A percentile compares a stretch with the other conserved stretches of the same genome.
phyloP scores from a whole-genome alignment of 2,329 filamentous ascomycete species.

The Calonectria pauciramosa region DNA sequence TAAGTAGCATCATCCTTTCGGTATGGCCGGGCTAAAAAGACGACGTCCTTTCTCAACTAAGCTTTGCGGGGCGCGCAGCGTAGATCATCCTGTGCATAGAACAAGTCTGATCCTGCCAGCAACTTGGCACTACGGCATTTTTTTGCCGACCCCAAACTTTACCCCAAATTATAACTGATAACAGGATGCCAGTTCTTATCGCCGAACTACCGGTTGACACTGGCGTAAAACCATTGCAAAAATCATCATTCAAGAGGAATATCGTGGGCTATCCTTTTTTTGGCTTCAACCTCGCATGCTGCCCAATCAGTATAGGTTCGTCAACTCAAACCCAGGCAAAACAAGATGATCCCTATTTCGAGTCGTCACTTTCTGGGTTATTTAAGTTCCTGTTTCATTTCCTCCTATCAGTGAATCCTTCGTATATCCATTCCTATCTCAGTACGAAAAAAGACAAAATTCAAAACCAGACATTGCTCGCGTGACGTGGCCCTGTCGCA shows the following conservation, averaged over 20 bases:
- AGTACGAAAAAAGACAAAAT: neutral
- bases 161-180: conserved; percentile 6
- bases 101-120: neutral
- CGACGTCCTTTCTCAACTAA: neutral
- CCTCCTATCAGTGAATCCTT: neutral
- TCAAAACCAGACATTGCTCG: neutral
- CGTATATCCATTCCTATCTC: neutral
- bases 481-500: neutral
- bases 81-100: conserved; percentile 4
- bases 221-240: neutral
- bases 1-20: neutral
- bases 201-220: neutral
- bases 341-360: neutral
- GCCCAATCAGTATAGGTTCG: neutral
- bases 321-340: neutral
- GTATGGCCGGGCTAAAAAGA: neutral
- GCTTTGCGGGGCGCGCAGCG: conserved; percentile 1
- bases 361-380: neutral
- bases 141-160: conserved; percentile 9
- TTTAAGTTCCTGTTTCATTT: neutral
- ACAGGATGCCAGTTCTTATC: neutral
- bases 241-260: neutral
- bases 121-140: neutral
- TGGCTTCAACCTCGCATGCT: neutral
- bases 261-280: neutral